Percentiles rank a stretch among this genome's conserved stretches.
These are phyloP conservation scores for Delonix regia DNA, from an alignment of 306 rosid genomes.

Conservation along the genomic window DNA sequence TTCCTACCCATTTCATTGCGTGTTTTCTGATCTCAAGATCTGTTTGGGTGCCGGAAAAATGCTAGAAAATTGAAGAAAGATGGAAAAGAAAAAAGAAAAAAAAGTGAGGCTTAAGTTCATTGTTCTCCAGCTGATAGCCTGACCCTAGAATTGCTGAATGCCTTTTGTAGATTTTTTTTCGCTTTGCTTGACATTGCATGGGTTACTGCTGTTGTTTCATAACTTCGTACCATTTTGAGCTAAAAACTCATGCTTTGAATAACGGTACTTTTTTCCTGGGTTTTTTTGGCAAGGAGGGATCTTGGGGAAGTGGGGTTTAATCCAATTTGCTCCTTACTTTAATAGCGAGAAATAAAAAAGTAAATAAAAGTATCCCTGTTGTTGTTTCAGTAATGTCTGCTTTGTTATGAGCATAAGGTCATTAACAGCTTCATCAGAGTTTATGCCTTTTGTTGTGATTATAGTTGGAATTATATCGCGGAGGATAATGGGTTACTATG, in stretches of 20 bases:
- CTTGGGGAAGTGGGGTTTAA: slow-evolving; percentile 25
- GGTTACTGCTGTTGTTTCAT: slow-evolving; percentile 1
- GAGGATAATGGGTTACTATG: neutral
- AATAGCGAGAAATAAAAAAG: neutral
- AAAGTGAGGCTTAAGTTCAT: slow-evolving; percentile 22
- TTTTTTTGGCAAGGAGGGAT: slow-evolving; percentile 1
- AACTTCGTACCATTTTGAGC: neutral
- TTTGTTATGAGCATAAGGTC: slow-evolving; percentile 30
- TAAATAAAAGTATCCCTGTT: neutral
- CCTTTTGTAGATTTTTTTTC: neutral
- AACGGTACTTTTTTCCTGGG: neutral
- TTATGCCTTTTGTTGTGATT: slow-evolving; percentile 14
- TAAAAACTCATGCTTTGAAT: slow-evolving; percentile 37
- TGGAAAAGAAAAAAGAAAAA: neutral
- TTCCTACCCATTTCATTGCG: neutral
- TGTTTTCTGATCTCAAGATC: slow-evolving; percentile 23
- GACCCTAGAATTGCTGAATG: slow-evolving; percentile 9
- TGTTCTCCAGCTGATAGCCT: slow-evolving; percentile 19
- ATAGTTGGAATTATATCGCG: neutral
- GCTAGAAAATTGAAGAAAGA: slow-evolving; percentile 20
- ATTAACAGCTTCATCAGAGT: slow-evolving; percentile 23
- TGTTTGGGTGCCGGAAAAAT: slow-evolving; percentile 36
- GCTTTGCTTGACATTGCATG: slow-evolving; percentile 27
- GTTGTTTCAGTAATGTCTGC: slow-evolving; percentile 33
- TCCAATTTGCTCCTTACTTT: neutral